Evolutionary conservation across 805 yeast species (phyloP).

Genomic region (Nakazawaea wyomingensis): DNA sequence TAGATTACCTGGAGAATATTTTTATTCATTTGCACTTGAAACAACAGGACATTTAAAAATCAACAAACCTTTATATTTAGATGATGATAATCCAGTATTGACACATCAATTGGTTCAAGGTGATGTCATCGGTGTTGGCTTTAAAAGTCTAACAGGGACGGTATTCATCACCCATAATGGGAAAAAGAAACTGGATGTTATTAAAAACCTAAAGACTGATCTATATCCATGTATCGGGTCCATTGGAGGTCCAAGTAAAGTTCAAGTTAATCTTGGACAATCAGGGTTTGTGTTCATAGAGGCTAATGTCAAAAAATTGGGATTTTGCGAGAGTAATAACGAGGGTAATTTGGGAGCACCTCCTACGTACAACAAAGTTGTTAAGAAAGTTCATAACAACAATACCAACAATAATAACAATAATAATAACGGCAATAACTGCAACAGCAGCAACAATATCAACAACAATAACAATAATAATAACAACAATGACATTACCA

Average conservation of each 20-base stretch:
- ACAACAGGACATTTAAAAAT: constrained; percentile 66
- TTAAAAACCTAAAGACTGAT: constrained; percentile 43
- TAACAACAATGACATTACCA: no score
- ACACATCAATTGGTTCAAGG: constrained; percentile 48
- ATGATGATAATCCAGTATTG: constrained; percentile 36
- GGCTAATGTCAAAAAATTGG: constrained; percentile 64
- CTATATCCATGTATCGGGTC: constrained; percentile 53
- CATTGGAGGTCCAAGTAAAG: constrained; percentile 41
- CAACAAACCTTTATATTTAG: constrained; percentile 53
- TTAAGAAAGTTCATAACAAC: constrained; percentile 1
- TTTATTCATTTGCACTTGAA: constrained; percentile 68
- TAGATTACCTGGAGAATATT: constrained; percentile 68
- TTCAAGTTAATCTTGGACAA: constrained; percentile 67
- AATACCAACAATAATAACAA: background rate
- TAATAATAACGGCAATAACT: background rate
- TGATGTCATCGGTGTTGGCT: constrained; percentile 54
- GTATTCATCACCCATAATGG: constrained; percentile 54
- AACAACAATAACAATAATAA: background rate
- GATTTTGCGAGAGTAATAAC: constrained; percentile 46
- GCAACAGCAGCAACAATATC: background rate
- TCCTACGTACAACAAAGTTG: constrained; percentile 26
- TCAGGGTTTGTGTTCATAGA: constrained; percentile 87
- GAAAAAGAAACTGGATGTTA: constrained; percentile 43
- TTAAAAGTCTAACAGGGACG: constrained; percentile 41
- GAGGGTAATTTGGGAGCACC: constrained; percentile 36